Conservation (phyloP, 352 stramenopile genomes). For the Globisporangium iwayamae region DNA sequence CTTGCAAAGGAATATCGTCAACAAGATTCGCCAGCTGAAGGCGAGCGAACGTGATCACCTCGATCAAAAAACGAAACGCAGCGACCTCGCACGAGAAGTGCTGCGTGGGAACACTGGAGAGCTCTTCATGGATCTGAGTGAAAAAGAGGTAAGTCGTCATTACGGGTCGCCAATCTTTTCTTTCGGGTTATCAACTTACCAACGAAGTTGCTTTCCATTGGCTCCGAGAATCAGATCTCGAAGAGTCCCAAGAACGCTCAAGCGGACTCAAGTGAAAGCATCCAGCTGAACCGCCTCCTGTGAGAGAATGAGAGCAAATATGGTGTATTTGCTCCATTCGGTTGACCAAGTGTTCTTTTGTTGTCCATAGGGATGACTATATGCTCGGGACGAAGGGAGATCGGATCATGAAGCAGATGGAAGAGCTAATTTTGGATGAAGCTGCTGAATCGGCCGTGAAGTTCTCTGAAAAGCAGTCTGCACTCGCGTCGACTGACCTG, state of each 20-base stretch:
- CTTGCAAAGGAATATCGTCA: slow-evolving; percentile 5
- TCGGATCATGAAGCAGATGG: slow-evolving; percentile 47
- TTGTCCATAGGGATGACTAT: slow-evolving; percentile 33
- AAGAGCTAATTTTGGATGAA: slow-evolving; percentile 26
- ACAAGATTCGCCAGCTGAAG: slow-evolving; percentile 8
- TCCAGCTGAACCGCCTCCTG: slow-evolving; percentile 42
- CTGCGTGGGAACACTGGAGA: background rate
- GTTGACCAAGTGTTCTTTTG: background rate
- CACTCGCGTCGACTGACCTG: background rate
- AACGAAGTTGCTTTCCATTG: background rate
- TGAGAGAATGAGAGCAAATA: slow-evolving; percentile 9
- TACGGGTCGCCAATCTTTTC: background rate
- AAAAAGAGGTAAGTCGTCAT: slow-evolving; percentile 1
- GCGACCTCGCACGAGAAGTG: background rate
- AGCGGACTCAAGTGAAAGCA: slow-evolving; percentile 10
- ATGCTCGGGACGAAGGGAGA: slow-evolving; percentile 47
- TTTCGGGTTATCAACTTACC: background rate
- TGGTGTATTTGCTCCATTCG: background rate
- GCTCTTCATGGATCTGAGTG: background rate
- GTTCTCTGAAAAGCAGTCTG: background rate
- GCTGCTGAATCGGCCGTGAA: background rate
- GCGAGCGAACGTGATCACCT: background rate
- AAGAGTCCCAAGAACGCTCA: slow-evolving; percentile 3
- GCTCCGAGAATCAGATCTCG: background rate
- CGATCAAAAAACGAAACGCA: background rate